Conservation (phyloP, 495 filamentous ascomycete genomes). For the Daldinia bambusicola region DNA sequence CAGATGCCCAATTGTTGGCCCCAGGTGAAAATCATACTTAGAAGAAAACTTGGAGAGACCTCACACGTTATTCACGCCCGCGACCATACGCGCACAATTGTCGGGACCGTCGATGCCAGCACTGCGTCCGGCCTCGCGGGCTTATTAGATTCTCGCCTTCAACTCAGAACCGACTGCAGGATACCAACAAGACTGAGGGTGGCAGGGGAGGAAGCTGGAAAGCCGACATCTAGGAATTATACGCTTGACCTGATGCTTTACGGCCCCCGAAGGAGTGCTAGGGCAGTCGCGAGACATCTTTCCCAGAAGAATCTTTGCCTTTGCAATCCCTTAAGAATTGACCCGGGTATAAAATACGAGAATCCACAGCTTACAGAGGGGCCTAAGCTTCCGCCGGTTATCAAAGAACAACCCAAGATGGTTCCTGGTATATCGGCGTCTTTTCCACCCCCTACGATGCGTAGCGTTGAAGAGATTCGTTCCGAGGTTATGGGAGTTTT, state of each 20-base stretch:
- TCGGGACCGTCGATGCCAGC: conserved; percentile 77
- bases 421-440: conserved; percentile 18
- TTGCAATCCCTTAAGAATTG: conserved; percentile 68
- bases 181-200: conserved; percentile 69
- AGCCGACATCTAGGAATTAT: conserved; percentile 64
- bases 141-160: conserved; percentile 70
- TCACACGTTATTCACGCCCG: conserved; percentile 71
- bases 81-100: conserved; percentile 74
- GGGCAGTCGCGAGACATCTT: conserved; percentile 71
- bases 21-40: conserved; percentile 74
- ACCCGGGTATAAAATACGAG: conserved; percentile 69
- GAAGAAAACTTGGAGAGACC: conserved; percentile 61
- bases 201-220: conserved; percentile 60
- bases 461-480: conserved; percentile 84
- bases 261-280: conserved; percentile 73
- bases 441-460: conserved; percentile 51
- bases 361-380: conserved; percentile 68
- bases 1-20: conserved; percentile 70
- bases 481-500: conserved; percentile 88
- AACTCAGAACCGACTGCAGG: conserved; percentile 73
- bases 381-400: conserved; percentile 52
- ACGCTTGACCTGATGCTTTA: conserved; percentile 79
- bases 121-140: conserved; percentile 74
- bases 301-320: conserved; percentile 72
- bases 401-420: conserved; percentile 33